Evolutionary conservation across 768 basidiomycete genomes (phyloP).

Genomic region (Auriscalpium vulgare): DNA sequence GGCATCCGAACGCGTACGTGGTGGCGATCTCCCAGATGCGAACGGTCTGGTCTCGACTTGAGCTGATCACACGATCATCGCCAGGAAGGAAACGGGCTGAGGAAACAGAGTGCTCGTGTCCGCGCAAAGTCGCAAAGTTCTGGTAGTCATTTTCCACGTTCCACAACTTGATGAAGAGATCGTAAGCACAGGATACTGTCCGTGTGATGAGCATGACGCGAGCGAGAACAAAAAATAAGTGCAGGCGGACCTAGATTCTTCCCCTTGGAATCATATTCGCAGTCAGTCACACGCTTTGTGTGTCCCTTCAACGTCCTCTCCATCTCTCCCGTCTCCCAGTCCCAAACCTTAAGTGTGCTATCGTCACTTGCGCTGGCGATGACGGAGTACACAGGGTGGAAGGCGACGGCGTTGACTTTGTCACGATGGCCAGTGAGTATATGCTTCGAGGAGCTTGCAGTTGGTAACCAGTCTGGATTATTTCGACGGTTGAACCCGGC

Average conservation of each 20-base stretch:
- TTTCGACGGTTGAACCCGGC: slow-evolving; percentile 26
- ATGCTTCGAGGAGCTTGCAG: slow-evolving; percentile 30
- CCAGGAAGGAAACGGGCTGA: slow-evolving; percentile 44
- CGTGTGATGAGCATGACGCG: neutral
- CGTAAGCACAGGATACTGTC: slow-evolving; percentile 50
- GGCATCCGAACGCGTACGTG: slow-evolving; percentile 26
- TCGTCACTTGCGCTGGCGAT: slow-evolving; percentile 50
- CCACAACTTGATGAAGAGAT: slow-evolving; percentile 52
- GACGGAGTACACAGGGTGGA: slow-evolving; percentile 46
- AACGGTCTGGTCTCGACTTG: slow-evolving; percentile 48
- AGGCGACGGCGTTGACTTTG: slow-evolving; percentile 41
- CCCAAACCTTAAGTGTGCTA: slow-evolving; percentile 50
- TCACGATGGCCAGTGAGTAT: slow-evolving; percentile 39
- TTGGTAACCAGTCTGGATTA: slow-evolving; percentile 46
- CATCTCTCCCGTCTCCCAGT: slow-evolving; percentile 55
- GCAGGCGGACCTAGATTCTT: slow-evolving; percentile 35
- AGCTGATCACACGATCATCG: slow-evolving; percentile 44
- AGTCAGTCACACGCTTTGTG: slow-evolving; percentile 48
- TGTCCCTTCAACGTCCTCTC: slow-evolving; percentile 54
- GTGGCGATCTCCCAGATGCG: slow-evolving; percentile 49
- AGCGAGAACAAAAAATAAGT: neutral
- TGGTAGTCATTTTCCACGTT: slow-evolving; percentile 48
- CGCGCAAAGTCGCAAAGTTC: slow-evolving; percentile 45
- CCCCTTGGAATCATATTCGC: slow-evolving; percentile 50
- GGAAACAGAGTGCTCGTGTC: slow-evolving; percentile 53